These are phyloP conservation scores for Cymodocea nodosa DNA, from an alignment of 116 monocot species.

Conservation along the genomic window DNA sequence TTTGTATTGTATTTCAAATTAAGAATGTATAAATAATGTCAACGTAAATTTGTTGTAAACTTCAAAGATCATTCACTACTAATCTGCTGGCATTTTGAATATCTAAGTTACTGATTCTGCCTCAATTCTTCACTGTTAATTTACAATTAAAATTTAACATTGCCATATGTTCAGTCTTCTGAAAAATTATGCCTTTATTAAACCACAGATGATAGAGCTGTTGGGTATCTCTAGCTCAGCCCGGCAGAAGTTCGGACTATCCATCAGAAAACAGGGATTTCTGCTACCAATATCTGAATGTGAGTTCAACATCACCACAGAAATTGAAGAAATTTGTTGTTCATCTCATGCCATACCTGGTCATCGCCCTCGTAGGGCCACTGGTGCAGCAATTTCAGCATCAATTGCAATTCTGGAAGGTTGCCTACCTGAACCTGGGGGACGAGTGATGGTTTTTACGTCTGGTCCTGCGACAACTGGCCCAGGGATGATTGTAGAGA, in stretches of 20 bases:
- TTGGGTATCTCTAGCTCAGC: conserved; percentile 35
- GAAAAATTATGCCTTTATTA: background rate
- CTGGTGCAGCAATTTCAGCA: conserved; percentile 73
- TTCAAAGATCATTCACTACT: no score
- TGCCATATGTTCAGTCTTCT: background rate
- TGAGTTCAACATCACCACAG: conserved; percentile 78
- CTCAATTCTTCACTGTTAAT: background rate
- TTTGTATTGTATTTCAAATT: no score
- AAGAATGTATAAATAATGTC: no score
- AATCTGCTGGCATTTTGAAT: no score
- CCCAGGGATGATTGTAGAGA: conserved; percentile 70
- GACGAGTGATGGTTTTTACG: conserved; percentile 79
- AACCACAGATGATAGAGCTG: conserved; percentile 52
- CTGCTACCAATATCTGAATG: conserved; percentile 68
- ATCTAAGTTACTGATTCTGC: no score
- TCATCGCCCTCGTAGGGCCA: conserved; percentile 54
- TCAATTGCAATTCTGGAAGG: conserved; percentile 79
- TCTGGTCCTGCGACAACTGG: conserved; percentile 80
- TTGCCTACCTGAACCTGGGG: conserved; percentile 36
- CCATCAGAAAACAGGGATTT: conserved; percentile 43
- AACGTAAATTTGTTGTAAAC: no score
- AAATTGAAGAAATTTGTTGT: conserved; percentile 59
- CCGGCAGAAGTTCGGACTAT: conserved; percentile 16
- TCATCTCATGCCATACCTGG: conserved; percentile 23
- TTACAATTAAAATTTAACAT: background rate